A percentile compares a stretch with the other conserved stretches of the same genome.
phyloP scores from a whole-genome alignment of 2,329 filamentous ascomycete genomes.

The Talaromyces sp. region DNA sequence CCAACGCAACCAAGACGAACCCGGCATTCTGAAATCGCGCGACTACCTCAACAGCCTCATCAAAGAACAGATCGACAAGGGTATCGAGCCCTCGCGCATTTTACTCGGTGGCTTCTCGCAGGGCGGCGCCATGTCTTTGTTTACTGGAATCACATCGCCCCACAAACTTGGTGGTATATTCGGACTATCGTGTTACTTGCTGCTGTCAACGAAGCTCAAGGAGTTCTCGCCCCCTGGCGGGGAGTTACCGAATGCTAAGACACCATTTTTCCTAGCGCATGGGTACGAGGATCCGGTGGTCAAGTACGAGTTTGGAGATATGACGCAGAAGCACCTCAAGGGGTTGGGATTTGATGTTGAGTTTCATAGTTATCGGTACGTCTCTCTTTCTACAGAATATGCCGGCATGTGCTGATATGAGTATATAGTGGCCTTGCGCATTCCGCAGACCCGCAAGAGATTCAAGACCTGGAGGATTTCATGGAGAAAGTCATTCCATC shows the following conservation, averaged over 20 bases:
- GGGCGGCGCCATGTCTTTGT: slow-evolving; percentile 81
- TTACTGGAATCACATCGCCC: slow-evolving; percentile 70
- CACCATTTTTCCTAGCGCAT: slow-evolving; percentile 84
- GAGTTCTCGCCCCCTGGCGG: slow-evolving; percentile 50
- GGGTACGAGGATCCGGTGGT: slow-evolving; percentile 76
- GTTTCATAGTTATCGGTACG: slow-evolving; percentile 71
- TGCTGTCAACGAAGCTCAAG: slow-evolving; percentile 63
- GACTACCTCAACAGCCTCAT: slow-evolving; percentile 77
- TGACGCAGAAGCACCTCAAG: slow-evolving; percentile 62
- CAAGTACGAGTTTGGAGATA: slow-evolving; percentile 62
- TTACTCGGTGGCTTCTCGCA: slow-evolving; percentile 66
- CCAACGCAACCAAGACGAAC: slow-evolving; percentile 49
- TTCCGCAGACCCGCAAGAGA: slow-evolving; percentile 70
- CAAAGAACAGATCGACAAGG: slow-evolving; percentile 71
- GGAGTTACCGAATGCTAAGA: slow-evolving; percentile 63
- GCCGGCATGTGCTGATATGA: not conserved
- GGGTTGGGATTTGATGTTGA: slow-evolving; percentile 68
- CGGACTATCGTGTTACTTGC: slow-evolving; percentile 76
- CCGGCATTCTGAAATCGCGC: slow-evolving; percentile 68
- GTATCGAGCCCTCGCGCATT: slow-evolving; percentile 78
- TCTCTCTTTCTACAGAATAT: slow-evolving; percentile 20
- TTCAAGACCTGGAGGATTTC: slow-evolving; percentile 73
- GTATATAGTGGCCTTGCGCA: slow-evolving; percentile 64
- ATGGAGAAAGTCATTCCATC: slow-evolving; percentile 52
- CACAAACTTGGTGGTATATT: slow-evolving; percentile 83